Evolutionary conservation across 2,329 filamentous ascomycete genomes (phyloP), one percentile per base, ranked within the genome.

Genomic region (Moelleriella libera): DNA sequence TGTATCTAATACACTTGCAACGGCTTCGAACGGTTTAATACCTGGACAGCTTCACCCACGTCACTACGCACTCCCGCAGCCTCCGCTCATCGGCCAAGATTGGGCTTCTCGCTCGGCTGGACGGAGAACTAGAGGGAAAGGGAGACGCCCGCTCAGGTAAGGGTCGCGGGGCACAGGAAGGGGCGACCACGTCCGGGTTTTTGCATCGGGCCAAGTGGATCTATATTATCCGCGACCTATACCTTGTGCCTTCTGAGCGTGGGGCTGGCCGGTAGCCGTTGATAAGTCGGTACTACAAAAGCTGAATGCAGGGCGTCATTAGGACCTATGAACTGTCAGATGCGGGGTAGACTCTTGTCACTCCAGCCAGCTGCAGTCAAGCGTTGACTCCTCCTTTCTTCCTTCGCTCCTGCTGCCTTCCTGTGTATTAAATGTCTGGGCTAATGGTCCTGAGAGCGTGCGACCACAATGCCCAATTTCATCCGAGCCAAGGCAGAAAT

Each of bases 41-140:
- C 32, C 32, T 4, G 7, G 32, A 12, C 32, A 37, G 12, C 32
- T 37, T 9, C 8, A 37, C 34, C 12, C 34, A 37, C 34, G 34
- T 37, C 34, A 12, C 34, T 9, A 12, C 8, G 12, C 42, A 46
- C 40, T 43, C 12, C 12, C 34, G 34, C 34, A 37, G 34, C 34
- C 34, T 45, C 40, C 42, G 21, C 46, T 34, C 34, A 48, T 63
- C 61, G 62, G 62, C 58, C 61, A 51, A 56, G 54, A 57, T 57
- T 37, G 8, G 60, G 61, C 60, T 55, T 55, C 60, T 48, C 34
- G 54, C 58, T 64, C 61, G 63, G 61, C 52, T 57, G 56, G 56
- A 62, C 58, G 60, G 62, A 61, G 48, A 32, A 37, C 34, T 21
- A 21, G 21, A 21, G 21, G 21, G 21, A 21, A 21, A 21, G 21